Base-by-base conservation (phyloP, 495 filamentous ascomycete species). In the Saxophila tyrrhenica region DNA sequence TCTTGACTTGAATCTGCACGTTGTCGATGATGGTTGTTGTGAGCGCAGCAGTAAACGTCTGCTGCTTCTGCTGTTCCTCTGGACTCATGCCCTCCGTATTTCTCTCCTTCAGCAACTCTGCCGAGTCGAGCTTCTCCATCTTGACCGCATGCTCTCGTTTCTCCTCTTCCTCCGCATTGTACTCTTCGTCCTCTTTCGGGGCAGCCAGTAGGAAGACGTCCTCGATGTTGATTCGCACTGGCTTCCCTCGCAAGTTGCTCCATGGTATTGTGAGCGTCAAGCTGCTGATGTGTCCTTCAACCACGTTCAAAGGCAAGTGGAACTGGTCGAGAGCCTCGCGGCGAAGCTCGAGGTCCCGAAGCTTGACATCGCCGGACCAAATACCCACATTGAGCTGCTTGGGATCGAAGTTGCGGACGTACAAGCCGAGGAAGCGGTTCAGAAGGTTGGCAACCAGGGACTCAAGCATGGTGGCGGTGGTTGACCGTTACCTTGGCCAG, bases 371-470 rank as follows among this genome's bases (percentile, higher is more conserved):
- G 51, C 94, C 94, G 7, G 85, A 91, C 92, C 91, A 98, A 59
- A 97, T 96, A 52, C 92, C 92, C 53, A 97, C 87, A 65, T 96
- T 96, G 46, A 98, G 78, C 73, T 98, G 92, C 60, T 83, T 86
- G 19, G 90, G 84, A 68, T 98, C 91, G 65, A 98, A 97, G 69
- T 98, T 98, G 76, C 92, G 89, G 67, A 98, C 89, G 73, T 97
- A 97, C 82, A 97, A 95, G 73, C 94, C 94, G 80, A 98, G 71
- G 72, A 97, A 95, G 71, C 94, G 87, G 73, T 98, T 98, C 64
- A 98, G 83, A 73, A 98, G 75, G 68, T 89, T 94, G 60, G 92
- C 88, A 58, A 83, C 78, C 48, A 85, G 65, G 39, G 78, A 75
- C 67, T 84, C 82, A 64, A 85, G 75, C 82, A 85, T 85, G 52